A percentile compares a stretch with the other conserved stretches of the same genome.
These are phyloP conservation scores for Periconia macrospinosa DNA, from an alignment of 2,329 filamentous ascomycete genomes.

Conservation along the genomic window DNA sequence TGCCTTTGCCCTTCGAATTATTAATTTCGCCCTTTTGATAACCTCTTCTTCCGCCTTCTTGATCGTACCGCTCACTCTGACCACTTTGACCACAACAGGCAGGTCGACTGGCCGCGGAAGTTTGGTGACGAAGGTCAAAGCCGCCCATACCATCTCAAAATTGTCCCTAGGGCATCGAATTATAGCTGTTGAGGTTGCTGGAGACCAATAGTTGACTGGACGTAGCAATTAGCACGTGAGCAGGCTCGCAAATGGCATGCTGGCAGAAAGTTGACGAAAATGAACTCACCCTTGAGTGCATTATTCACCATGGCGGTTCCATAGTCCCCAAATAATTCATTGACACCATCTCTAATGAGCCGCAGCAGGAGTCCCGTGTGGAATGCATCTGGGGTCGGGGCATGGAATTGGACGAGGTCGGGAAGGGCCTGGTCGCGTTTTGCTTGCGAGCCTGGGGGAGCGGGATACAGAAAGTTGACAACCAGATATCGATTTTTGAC, in stretches of 20 bases:
- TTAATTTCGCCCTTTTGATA: conserved; percentile 71
- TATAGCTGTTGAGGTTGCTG: conserved; percentile 93
- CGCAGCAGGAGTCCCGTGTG: conserved; percentile 67
- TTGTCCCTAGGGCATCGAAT: conserved; percentile 79
- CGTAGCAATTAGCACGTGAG: background rate
- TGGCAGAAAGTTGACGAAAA: background rate
- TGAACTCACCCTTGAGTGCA: conserved; percentile 64
- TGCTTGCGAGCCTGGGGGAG: conserved; percentile 45
- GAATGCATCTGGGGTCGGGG: conserved; percentile 74
- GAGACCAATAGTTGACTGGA: conserved; percentile 89
- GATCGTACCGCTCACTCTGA: conserved; percentile 90
- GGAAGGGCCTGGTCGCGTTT: conserved; percentile 47
- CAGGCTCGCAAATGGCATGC: background rate
- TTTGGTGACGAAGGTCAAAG: conserved; percentile 75
- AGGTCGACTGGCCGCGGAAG: conserved; percentile 64
- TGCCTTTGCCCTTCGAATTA: conserved; percentile 69
- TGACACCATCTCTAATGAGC: conserved; percentile 55
- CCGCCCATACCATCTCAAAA: conserved; percentile 87
- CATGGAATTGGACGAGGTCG: conserved; percentile 72
- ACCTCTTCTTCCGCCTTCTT: conserved; percentile 89
- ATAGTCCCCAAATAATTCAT: conserved; percentile 69
- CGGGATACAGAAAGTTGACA: conserved; percentile 89
- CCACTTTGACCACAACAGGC: conserved; percentile 78
- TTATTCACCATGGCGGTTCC: conserved; percentile 74
- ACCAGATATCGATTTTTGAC: conserved; percentile 95